phyloP scores from a whole-genome alignment of 208 protist species.

The Wallacemonas sp. region DNA sequence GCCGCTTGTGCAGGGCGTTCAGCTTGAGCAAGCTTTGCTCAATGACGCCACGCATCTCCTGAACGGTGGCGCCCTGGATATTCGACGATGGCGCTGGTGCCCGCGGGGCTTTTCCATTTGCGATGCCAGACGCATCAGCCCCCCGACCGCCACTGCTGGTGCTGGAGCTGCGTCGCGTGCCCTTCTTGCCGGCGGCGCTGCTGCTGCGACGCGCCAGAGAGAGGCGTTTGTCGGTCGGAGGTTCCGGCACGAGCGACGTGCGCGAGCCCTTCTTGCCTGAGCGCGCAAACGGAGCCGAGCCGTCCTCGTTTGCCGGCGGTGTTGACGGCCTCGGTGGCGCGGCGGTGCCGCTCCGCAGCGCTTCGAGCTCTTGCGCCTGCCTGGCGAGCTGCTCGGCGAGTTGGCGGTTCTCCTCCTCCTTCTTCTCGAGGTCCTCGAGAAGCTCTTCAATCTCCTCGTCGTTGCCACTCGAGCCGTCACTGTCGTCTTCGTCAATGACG shows the following conservation, averaged over 20 bases:
- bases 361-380: conserved; percentile 49
- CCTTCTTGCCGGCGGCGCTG: background rate
- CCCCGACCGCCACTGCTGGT: background rate
- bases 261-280: background rate
- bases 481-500: conserved; percentile 48
- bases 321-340: background rate
- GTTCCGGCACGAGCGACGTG: background rate
- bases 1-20: conserved; percentile 40
- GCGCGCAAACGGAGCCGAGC: background rate
- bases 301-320: background rate
- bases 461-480: conserved; percentile 14
- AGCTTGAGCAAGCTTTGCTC: conserved; percentile 57
- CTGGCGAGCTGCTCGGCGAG: conserved; percentile 45
- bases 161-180: background rate
- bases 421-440: conserved; percentile 38
- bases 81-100: conserved; percentile 1
- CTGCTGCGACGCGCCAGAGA: background rate
- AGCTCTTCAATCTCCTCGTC: conserved; percentile 45
- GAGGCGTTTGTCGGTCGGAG: conserved; percentile 7
- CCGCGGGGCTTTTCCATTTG: background rate
- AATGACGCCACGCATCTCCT: conserved; percentile 30
- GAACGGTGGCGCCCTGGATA: background rate
- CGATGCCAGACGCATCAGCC: too few relatives aligned
- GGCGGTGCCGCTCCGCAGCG: conserved; percentile 10
- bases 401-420: conserved; percentile 52